phyloP scores from a whole-genome alignment of 2,329 filamentous ascomycete species.

The Trichoderma gracile region DNA sequence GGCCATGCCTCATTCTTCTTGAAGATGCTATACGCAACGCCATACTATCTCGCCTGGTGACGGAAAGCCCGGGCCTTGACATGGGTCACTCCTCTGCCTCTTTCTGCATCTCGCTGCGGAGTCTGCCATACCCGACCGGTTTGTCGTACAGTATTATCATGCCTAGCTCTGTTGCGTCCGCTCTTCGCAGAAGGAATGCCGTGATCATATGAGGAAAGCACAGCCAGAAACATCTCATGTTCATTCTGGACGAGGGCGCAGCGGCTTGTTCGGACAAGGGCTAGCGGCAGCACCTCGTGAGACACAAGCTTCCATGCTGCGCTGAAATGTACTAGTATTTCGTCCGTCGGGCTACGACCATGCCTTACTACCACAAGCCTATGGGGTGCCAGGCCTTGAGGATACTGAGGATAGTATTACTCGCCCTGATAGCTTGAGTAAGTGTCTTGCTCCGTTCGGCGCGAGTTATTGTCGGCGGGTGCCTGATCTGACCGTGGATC shows the following conservation, averaged over 20 bases:
- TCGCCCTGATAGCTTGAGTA: too few species aligned
- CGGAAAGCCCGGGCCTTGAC: background rate
- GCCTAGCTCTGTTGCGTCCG: background rate
- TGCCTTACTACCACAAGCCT: too few species aligned
- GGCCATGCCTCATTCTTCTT: background rate
- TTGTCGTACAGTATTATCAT: too few species aligned
- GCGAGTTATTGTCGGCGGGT: background rate
- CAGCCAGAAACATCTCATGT: background rate
- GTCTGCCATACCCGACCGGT: background rate
- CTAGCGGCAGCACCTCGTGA: background rate
- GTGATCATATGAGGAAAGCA: background rate
- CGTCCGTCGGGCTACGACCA: too few species aligned
- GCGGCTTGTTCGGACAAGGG: background rate
- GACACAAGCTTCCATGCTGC: background rate
- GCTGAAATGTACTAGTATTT: background rate
- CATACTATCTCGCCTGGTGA: background rate
- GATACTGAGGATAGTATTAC: too few species aligned
- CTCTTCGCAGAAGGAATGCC: background rate
- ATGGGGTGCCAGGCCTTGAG: too few species aligned
- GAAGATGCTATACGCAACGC: constrained; percentile 13
- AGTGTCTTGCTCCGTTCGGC: background rate
- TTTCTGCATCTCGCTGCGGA: background rate
- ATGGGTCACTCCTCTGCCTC: background rate
- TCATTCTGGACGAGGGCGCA: background rate
- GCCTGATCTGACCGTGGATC: constrained; percentile 18